Evolutionary conservation across 192 early-diverging fungal species (phyloP).

Genomic region (Endogone sp.): DNA sequence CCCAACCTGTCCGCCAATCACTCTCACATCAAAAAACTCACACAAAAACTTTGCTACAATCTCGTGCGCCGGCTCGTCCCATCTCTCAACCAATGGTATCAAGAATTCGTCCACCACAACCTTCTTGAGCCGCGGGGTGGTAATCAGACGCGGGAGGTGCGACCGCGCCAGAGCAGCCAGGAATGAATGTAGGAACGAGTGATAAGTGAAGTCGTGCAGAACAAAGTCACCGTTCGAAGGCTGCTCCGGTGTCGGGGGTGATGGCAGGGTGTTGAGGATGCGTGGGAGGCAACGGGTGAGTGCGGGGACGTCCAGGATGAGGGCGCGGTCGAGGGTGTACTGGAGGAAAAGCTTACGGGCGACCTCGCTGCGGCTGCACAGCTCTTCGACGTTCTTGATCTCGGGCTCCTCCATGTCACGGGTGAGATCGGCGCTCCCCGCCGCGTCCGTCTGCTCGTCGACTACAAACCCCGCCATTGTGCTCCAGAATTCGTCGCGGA

Average conservation of each 20-base stretch:
- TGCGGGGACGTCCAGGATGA: conserved; percentile 31
- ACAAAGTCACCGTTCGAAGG: conserved; percentile 14
- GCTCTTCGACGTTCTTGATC: conserved; percentile 14
- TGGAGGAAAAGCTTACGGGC: conserved; percentile 48
- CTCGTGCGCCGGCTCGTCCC: conserved; percentile 33
- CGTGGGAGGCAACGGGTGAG: conserved; percentile 30
- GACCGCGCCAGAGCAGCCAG: conserved; percentile 32
- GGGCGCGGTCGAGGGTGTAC: conserved; percentile 37
- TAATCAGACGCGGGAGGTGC: conserved; percentile 32
- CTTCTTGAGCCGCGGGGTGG: conserved; percentile 27
- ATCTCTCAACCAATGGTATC: conserved; percentile 20
- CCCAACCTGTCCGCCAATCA: background rate
- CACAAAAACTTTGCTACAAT: conserved; percentile 28
- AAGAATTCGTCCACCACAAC: conserved; percentile 41
- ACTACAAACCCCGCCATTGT: conserved; percentile 28
- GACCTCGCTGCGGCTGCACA: conserved; percentile 38
- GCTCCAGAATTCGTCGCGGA: conserved; percentile 36
- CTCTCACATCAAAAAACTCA: conserved; percentile 27
- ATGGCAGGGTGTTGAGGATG: conserved; percentile 28
- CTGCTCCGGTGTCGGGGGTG: conserved; percentile 10
- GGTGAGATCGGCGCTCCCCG: conserved; percentile 22
- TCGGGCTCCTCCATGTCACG: conserved; percentile 26
- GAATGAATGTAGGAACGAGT: conserved; percentile 40
- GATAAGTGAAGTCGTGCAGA: conserved; percentile 35
- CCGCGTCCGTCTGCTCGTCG: conserved; percentile 19